Base-by-base conservation (phyloP, 2,329 filamentous ascomycete genomes). In the Calonectria pteridis region DNA sequence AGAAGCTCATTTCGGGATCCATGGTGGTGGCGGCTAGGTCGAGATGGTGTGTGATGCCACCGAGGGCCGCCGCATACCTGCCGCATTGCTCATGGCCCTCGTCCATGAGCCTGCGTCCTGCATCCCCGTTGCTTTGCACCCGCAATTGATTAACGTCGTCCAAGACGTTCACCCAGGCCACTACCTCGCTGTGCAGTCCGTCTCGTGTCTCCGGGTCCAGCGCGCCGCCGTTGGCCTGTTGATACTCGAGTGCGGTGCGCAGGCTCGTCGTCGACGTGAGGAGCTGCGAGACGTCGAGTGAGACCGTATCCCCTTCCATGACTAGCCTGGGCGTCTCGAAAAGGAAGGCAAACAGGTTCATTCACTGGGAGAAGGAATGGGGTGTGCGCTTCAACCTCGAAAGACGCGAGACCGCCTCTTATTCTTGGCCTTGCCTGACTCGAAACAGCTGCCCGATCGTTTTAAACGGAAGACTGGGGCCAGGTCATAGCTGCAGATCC, bases 401-500 rank as follows among this genome's bases (percentile, higher is more conserved):
- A 29, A 62, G 55, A 23, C 35, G 53, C 37, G 28, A 51, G 33
- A 55, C 55, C 63, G 64, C 65, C 26, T 73, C 59, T 69, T 64
- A 58, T 64, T 62, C 50, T 62, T 26, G 23, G 33, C 23, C 55
- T 50, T 11, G 29, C 18, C 50, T 59, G 71, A 72, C 70, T 72
- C 70, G 46, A 59, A 58, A 46, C 29, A 49, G 65, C 71, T 73
- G 71, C 71, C 66, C 58, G 65, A 69, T 69, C 50, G 55, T 58
- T 51, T 55, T 50, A 58, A 65, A 58, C 66, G 49, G 55, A 67
- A 69, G 64, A 65, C 65, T 46, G 71, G 55, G 65, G 71, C 69
- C 51, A 67, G 31, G 69, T 53, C 71, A 73, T 50, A 35, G 71
- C 71, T 69, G 69, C 71, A 73, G 69, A 66, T 71, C 69, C 37